These are phyloP conservation scores for Mortierella sp. DNA, from an alignment of 371 early-diverging fungal genomes.

Conservation along the genomic window DNA sequence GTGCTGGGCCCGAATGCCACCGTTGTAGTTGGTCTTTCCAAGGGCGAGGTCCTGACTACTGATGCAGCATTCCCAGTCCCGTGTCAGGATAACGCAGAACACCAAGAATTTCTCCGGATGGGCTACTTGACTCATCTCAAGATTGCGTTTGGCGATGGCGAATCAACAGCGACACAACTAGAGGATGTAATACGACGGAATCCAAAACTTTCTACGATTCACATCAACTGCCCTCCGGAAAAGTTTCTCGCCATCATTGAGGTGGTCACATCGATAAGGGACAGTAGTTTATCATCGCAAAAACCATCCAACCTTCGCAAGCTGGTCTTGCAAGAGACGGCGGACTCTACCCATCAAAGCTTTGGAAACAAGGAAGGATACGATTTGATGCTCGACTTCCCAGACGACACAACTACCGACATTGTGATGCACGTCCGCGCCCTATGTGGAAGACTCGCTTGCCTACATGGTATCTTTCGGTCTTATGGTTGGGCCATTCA, in stretches of 20 bases:
- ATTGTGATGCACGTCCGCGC: slow-evolving; percentile 2
- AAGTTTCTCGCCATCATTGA: background rate
- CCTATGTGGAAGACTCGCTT: background rate
- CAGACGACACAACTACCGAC: background rate
- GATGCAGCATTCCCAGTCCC: background rate
- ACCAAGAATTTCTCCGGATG: background rate
- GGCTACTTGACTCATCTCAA: background rate
- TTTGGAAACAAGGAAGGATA: background rate
- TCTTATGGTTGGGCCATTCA: slow-evolving; percentile 12
- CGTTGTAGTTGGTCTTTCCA: background rate
- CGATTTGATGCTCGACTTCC: background rate
- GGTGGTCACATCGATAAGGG: slow-evolving; percentile 1
- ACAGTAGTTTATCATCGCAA: background rate
- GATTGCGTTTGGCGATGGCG: background rate
- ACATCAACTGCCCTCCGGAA: background rate
- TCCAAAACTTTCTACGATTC: slow-evolving; percentile 1
- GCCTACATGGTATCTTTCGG: background rate
- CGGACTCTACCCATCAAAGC: background rate
- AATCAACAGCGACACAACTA: background rate
- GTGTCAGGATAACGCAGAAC: background rate
- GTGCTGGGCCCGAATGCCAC: background rate
- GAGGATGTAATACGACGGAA: background rate
- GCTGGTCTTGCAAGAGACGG: background rate
- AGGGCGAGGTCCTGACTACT: background rate
- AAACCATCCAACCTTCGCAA: background rate